phyloP scores from a whole-genome alignment of 257 asterid genomes.

The Ocimum tenuiflorum region DNA sequence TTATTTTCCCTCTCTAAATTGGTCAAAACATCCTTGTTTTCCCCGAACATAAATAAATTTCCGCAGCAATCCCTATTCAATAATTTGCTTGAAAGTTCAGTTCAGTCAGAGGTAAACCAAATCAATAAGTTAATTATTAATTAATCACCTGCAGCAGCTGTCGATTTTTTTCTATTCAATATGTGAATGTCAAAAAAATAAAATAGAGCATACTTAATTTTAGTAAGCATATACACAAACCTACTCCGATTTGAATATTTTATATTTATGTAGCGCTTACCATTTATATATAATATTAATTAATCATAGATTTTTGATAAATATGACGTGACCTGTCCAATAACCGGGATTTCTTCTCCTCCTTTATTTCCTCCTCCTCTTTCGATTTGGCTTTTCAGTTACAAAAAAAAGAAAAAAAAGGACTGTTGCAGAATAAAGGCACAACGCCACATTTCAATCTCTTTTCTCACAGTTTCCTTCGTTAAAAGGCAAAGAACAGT shows the following conservation, averaged over 20 bases:
- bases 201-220: neutral
- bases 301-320: conserved; percentile 20
- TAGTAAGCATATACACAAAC: neutral
- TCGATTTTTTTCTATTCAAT: neutral
- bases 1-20: neutral
- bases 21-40: neutral
- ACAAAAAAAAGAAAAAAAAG: conserved; percentile 22
- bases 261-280: too few relatives aligned
- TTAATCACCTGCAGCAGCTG: neutral
- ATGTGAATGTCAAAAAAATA: neutral
- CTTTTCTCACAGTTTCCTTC: conserved; percentile 28
- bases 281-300: neutral
- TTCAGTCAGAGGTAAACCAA: neutral
- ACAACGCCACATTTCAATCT: conserved; percentile 3
- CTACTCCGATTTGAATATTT: conserved; percentile 2
- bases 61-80: neutral
- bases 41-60: neutral
- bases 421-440: conserved; percentile 48
- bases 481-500: conserved; percentile 38
- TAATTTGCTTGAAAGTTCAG: neutral
- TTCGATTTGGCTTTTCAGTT: conserved; percentile 31
- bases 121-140: neutral
- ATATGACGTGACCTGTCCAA: conserved; percentile 31
- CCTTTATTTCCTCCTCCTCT: neutral
- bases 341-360: conserved; percentile 22